Base-by-base conservation (phyloP, 805 yeast species). In the Hanseniaspora meyeri region DNA sequence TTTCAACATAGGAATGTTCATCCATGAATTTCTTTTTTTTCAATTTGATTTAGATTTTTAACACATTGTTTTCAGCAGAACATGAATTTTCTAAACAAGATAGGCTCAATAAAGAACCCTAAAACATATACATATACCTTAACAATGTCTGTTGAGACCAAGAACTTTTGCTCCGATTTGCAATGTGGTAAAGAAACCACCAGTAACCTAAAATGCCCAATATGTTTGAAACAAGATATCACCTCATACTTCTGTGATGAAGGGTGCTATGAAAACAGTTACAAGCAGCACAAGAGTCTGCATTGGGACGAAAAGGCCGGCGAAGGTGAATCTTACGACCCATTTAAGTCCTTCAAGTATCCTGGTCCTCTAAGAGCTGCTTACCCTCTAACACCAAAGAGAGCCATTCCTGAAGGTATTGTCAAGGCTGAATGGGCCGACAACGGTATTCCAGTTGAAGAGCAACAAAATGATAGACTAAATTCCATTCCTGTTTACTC, bases 161-260 rank as follows among this genome's bases (percentile, higher is more conserved):
- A 39, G 12, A 20, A 34, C 57, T n/a, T 62, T 50, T 91, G 97
- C 70, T 73, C 86, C 11, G 85, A 95, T 27, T 79, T 86, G 20
- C 86, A 80, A 63, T 93, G 98, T 73, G 93, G 93, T 20, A 89
- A 88, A 63, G 77, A 75, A 39, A 89, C 96, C 14, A 73, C 73
- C 3, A 84, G 95, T 20, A 70, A 76, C 43, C 74, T 93, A 61
- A 89, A 89, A 67, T 93, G 98, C 69, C 98, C 98, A 0, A 74
- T 90, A 16, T 93, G 98, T 70, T 71, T 93, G 60, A 90, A 93
- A 66, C 76, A 76, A 59, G 87, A 81, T 16, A 62, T 79, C 51
- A 73, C 75, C 43, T 73, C 79, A 50, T 76, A 76, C 19, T 93
- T 91, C 70, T 93, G 98, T 72, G 77, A 82, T 65, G 95, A 90